These are phyloP conservation scores for Xylaria multiplex DNA, from an alignment of 2,329 filamentous ascomycete species.

Conservation along the genomic window DNA sequence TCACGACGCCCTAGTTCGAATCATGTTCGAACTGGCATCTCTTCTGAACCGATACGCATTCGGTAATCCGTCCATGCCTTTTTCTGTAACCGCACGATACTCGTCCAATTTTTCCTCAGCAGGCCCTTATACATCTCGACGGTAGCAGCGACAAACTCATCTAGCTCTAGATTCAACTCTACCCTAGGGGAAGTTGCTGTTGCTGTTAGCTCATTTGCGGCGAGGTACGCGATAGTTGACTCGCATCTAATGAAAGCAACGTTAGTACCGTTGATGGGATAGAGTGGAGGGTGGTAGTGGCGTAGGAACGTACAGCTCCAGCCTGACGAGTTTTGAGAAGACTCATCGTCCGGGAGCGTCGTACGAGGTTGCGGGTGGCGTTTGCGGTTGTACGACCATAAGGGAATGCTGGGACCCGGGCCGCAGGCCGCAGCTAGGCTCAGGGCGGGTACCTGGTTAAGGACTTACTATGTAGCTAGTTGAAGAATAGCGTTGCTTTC, in stretches of 20 bases:
- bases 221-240: slow-evolving; percentile 89
- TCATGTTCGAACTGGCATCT: too few species aligned
- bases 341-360: too few species aligned
- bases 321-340: slow-evolving; percentile 48
- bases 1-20: too few species aligned
- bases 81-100: slow-evolving; percentile 91
- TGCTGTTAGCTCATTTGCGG: slow-evolving; percentile 75
- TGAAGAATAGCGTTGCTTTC: too few species aligned
- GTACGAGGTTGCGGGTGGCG: too few species aligned
- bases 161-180: slow-evolving; percentile 71
- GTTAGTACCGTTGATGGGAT: slow-evolving; percentile 6
- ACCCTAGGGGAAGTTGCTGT: slow-evolving; percentile 77
- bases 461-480: too few species aligned
- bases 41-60: too few species aligned
- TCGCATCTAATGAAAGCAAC: slow-evolving; percentile 67
- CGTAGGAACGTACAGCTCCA: slow-evolving; percentile 45
- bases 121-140: slow-evolving; percentile 94
- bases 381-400: too few species aligned
- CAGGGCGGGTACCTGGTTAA: too few species aligned
- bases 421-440: too few species aligned
- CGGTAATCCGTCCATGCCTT: slow-evolving; percentile 72
- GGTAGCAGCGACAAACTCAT: slow-evolving; percentile 80
- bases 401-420: too few species aligned
- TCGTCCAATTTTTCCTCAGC: slow-evolving; percentile 98
- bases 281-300: background rate